Conservation (phyloP, 345 rosid genomes). For the Geranium brycei region DNA sequence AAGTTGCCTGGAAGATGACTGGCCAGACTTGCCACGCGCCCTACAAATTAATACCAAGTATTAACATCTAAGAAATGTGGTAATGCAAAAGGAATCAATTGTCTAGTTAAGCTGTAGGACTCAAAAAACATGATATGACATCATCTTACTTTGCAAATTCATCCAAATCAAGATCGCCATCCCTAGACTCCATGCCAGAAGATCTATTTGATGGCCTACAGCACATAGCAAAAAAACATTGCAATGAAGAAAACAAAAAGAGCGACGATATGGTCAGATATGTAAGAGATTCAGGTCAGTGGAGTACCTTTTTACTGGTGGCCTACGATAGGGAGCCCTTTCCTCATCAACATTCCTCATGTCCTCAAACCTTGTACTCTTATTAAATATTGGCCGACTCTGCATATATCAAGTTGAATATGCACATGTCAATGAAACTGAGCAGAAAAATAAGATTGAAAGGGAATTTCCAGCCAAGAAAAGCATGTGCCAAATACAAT, state of each 20-base stretch:
- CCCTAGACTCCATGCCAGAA: conserved; percentile 67
- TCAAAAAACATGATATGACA: not conserved
- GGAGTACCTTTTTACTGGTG: conserved; percentile 58
- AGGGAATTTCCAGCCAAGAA: too few species aligned
- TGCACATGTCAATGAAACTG: too few species aligned
- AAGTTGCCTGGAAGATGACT: conserved; percentile 50
- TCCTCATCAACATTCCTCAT: conserved; percentile 76
- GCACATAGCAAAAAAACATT: conserved; percentile 3
- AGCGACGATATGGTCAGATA: not conserved
- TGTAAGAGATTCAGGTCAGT: too few species aligned
- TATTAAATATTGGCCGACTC: conserved; percentile 95
- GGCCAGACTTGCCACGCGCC: conserved; percentile 41
- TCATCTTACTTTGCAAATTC: conserved; percentile 48
- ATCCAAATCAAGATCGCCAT: conserved; percentile 80
- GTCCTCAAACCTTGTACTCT: conserved; percentile 97
- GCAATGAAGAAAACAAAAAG: not conserved
- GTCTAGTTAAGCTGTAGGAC: too few species aligned
- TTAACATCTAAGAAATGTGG: too few species aligned
- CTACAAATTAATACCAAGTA: too few species aligned
- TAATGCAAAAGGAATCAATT: not conserved
- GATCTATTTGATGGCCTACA: conserved; percentile 54
- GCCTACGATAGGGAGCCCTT: conserved; percentile 58
- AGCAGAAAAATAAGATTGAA: too few species aligned
- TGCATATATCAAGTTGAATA: conserved; percentile 19
- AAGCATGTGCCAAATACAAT: too few species aligned